Conservation (phyloP, 1,139 yeast species). For the Candida gigantensis region DNA sequence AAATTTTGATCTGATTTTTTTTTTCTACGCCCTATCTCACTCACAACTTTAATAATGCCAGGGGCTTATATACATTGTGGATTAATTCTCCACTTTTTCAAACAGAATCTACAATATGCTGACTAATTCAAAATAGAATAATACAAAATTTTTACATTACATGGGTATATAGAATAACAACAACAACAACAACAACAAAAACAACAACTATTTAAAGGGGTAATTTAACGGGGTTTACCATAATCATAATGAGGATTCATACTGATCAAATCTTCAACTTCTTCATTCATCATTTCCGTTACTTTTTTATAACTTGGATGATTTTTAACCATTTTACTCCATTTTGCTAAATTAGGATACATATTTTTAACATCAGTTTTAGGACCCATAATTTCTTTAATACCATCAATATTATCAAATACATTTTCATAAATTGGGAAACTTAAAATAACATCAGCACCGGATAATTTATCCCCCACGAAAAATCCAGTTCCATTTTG, state of each 20-base stretch:
- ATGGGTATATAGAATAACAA: too few species aligned
- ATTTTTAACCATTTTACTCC: slow-evolving; percentile 38
- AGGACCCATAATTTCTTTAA: slow-evolving; percentile 34
- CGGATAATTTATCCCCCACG: slow-evolving; percentile 56
- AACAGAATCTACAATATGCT: too few species aligned
- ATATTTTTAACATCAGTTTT: slow-evolving; percentile 31
- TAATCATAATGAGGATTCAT: slow-evolving; percentile 15
- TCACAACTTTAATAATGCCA: too few species aligned
- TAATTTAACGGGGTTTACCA: too few species aligned
- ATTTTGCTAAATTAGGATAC: slow-evolving; percentile 34
- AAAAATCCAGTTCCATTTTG: slow-evolving; percentile 49
- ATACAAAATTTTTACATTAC: too few species aligned
- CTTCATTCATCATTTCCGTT: slow-evolving; percentile 32
- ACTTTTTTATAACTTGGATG: slow-evolving; percentile 32
- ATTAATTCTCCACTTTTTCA: too few species aligned
- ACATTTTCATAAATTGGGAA: slow-evolving; percentile 47
- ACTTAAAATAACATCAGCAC: slow-evolving; percentile 57
- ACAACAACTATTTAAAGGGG: too few species aligned
- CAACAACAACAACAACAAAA: too few species aligned
- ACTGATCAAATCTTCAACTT: slow-evolving; percentile 21
- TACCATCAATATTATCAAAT: slow-evolving; percentile 42
- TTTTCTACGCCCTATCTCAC: too few species aligned
- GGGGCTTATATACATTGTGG: too few species aligned
- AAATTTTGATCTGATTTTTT: too few species aligned
- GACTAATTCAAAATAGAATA: too few species aligned